Evolutionary conservation across 768 basidiomycete genomes (phyloP).

Genomic region (Suillus americanus): DNA sequence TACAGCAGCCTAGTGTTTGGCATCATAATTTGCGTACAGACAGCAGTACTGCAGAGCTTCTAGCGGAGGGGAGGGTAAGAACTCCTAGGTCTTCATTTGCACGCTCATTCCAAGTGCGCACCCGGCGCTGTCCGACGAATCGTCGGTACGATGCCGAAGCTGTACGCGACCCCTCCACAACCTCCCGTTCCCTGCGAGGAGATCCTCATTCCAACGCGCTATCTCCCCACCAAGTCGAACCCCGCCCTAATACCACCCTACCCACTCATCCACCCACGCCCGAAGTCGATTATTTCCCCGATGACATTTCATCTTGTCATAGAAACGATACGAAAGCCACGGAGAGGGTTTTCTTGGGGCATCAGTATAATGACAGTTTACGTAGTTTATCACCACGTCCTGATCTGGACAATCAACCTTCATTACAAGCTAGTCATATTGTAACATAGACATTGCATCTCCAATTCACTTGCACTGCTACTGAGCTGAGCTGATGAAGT

Average conservation of each 20-base stretch:
- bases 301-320: neutral
- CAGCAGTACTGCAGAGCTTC: constrained; percentile 8
- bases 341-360: constrained; percentile 2
- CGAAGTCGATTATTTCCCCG: neutral
- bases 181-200: neutral
- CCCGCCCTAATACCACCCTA: neutral
- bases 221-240: constrained; percentile 6
- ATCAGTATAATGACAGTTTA: constrained; percentile 12
- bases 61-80: constrained; percentile 9
- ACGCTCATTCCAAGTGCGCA: constrained; percentile 6
- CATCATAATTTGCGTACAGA: constrained; percentile 35
- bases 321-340: neutral
- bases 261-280: neutral
- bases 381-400: constrained; percentile 1
- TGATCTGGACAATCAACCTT: constrained; percentile 8
- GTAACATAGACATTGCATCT: constrained; percentile 3
- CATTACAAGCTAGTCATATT: constrained; percentile 9
- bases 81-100: neutral
- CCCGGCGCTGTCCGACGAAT: constrained; percentile 2
- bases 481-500: neutral
- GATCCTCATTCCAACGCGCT: neutral
- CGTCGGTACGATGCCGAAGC: neutral
- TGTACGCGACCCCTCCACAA: constrained; percentile 5
- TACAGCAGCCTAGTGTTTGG: constrained; percentile 48
- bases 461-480: neutral